Evolutionary conservation across 306 rosid species (phyloP).

Genomic region (Vachellia pachyceras): DNA sequence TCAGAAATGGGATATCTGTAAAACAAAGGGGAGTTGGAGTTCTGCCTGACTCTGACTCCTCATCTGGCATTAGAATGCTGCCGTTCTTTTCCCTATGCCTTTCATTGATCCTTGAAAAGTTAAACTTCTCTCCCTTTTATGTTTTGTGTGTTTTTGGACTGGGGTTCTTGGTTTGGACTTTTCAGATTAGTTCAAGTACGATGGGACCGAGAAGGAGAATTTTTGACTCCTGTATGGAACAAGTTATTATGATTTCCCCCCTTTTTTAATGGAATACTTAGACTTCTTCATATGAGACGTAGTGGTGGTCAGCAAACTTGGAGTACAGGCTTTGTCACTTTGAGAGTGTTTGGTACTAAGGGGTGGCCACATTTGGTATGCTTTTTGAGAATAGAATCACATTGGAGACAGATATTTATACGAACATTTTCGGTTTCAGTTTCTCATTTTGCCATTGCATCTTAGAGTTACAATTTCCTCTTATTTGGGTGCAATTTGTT

Average conservation of each 20-base stretch:
- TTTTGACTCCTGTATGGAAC: neutral
- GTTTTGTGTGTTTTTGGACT: neutral
- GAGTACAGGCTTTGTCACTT: constrained; percentile 2
- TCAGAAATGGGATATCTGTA: neutral
- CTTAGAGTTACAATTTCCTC: neutral
- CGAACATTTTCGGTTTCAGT: neutral
- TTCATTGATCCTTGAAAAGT: neutral
- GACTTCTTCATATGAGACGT: neutral
- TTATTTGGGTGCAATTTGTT: no score
- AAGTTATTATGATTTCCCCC: neutral
- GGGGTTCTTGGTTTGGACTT: neutral
- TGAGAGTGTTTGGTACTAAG: neutral
- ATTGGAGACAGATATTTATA: neutral
- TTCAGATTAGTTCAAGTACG: neutral
- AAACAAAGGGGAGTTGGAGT: neutral
- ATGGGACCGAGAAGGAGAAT: neutral
- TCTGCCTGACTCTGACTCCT: constrained; percentile 2
- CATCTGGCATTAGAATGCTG: neutral
- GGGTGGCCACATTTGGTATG: no score
- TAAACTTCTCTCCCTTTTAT: neutral
- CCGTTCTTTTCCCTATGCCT: neutral
- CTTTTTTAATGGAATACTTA: neutral
- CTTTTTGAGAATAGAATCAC: neutral
- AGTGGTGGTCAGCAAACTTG: neutral
- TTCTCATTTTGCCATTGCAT: neutral